Percentiles rank a stretch among this genome's conserved stretches.
Evolutionary conservation across 495 filamentous ascomycete species (phyloP).

Genomic region (Penicillium waksmanii): DNA sequence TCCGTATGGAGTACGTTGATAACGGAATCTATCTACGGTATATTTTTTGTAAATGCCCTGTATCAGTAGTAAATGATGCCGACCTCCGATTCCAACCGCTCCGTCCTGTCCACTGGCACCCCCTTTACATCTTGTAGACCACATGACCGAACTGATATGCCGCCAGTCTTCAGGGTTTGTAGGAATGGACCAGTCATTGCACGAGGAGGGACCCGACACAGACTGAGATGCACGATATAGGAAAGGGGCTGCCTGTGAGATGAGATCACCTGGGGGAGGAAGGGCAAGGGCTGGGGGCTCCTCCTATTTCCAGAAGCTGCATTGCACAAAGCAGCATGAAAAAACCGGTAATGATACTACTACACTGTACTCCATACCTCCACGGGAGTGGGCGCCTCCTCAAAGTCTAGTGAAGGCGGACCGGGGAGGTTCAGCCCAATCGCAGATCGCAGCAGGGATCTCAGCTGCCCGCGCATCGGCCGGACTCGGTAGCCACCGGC

Average conservation of each 20-base stretch:
- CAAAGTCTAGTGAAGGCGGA: slow-evolving; percentile 28
- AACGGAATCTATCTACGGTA: no score
- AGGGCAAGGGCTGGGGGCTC: neutral
- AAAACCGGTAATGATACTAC: slow-evolving; percentile 6
- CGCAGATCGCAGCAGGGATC: slow-evolving; percentile 36
- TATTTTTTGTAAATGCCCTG: neutral
- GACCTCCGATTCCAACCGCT: slow-evolving; percentile 11
- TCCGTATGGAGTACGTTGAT: no score
- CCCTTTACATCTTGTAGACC: slow-evolving; percentile 17
- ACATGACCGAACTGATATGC: slow-evolving; percentile 38
- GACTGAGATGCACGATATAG: slow-evolving; percentile 16
- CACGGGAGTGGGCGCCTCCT: slow-evolving; percentile 24
- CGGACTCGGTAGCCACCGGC: slow-evolving; percentile 26
- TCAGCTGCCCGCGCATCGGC: slow-evolving; percentile 28
- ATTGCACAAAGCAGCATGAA: neutral
- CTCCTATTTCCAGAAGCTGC: neutral
- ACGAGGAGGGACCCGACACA: slow-evolving; percentile 12
- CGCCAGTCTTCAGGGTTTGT: slow-evolving; percentile 28
- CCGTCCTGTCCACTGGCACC: slow-evolving; percentile 7
- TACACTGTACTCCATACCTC: slow-evolving; percentile 1
- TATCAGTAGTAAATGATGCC: neutral
- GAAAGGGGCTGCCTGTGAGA: slow-evolving; percentile 21
- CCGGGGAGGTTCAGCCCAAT: slow-evolving; percentile 35
- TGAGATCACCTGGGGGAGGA: slow-evolving; percentile 26
- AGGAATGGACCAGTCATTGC: slow-evolving; percentile 20